Evolutionary conservation across 768 basidiomycete genomes (phyloP).

Genomic region (Paxillus ammoniavirescens): DNA sequence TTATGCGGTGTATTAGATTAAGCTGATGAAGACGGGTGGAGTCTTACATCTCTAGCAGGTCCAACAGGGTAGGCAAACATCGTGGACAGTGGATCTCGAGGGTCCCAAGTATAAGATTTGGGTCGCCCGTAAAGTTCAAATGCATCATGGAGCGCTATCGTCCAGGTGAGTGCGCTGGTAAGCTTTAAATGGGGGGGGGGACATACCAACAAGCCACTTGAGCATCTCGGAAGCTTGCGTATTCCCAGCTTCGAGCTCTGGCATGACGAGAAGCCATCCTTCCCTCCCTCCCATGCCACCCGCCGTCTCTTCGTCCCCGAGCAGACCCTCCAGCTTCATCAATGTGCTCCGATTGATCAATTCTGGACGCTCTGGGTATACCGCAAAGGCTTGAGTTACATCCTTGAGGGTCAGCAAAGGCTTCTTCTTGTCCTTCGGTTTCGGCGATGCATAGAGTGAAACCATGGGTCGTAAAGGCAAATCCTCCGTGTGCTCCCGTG

Average conservation of each 20-base stretch:
- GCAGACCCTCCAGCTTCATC: conserved; percentile 86
- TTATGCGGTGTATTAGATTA: conserved; percentile 32
- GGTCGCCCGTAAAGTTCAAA: conserved; percentile 91
- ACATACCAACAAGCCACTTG: conserved; percentile 84
- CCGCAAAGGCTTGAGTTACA: conserved; percentile 85
- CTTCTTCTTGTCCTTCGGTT: conserved; percentile 73
- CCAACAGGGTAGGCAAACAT: conserved; percentile 97
- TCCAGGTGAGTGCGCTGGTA: conserved; percentile 9
- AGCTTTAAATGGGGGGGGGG: background rate
- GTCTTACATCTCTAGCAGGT: conserved; percentile 73
- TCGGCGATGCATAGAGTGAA: conserved; percentile 59
- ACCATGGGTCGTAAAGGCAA: conserved; percentile 42
- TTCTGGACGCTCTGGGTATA: conserved; percentile 95
- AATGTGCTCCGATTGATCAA: conserved; percentile 85
- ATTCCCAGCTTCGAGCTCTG: conserved; percentile 66
- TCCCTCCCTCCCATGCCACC: conserved; percentile 66
- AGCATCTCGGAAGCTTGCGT: conserved; percentile 80
- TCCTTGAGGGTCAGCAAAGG: conserved; percentile 65
- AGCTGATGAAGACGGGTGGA: background rate
- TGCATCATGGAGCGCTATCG: conserved; percentile 74
- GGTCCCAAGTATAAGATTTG: conserved; percentile 85
- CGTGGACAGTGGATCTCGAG: conserved; percentile 72
- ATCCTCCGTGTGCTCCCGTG: conserved; percentile 43
- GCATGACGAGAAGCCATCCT: conserved; percentile 90
- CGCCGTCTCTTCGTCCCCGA: conserved; percentile 76